phyloP scores from a whole-genome alignment of 495 filamentous ascomycete genomes.

The Penicillium ucsense region DNA sequence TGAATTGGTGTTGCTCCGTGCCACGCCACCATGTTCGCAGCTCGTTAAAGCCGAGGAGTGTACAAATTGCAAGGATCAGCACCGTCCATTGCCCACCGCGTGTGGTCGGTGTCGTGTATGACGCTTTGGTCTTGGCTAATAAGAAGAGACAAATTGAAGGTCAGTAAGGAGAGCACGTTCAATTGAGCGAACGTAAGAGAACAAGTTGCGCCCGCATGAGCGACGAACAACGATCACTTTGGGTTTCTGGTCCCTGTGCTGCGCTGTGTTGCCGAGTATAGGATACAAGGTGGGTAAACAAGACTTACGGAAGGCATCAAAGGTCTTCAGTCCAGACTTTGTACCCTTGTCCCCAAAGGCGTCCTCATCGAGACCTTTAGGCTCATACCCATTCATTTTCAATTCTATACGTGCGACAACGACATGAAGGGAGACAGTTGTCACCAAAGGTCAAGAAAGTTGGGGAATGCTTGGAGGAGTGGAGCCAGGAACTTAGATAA shows the following conservation, averaged over 20 bases:
- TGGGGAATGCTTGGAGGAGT: constrained; percentile 5
- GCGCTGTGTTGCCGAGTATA: background rate
- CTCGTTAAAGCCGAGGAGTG: constrained; percentile 66
- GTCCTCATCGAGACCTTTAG: constrained; percentile 64
- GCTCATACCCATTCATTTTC: constrained; percentile 62
- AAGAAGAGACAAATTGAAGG: background rate
- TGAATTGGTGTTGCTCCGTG: constrained; percentile 76
- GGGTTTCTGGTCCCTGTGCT: background rate
- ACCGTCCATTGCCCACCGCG: constrained; percentile 93
- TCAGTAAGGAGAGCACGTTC: too few relatives aligned
- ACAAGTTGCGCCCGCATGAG: too few relatives aligned
- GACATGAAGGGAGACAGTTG: constrained; percentile 17
- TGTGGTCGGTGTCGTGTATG: constrained; percentile 71
- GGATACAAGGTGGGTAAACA: constrained; percentile 8
- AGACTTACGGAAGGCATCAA: constrained; percentile 90
- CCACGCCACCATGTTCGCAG: constrained; percentile 74
- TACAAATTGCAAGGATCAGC: constrained; percentile 60
- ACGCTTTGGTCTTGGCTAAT: constrained; percentile 89
- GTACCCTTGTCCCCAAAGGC: constrained; percentile 64
- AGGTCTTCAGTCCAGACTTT: constrained; percentile 58
- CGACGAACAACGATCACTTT: too few relatives aligned
- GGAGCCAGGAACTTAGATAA: constrained; percentile 15
- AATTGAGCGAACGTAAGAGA: too few relatives aligned
- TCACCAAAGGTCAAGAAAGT: constrained; percentile 9
- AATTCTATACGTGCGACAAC: constrained; percentile 5